Percentiles rank a stretch among this genome's conserved stretches.
phyloP scores from a whole-genome alignment of 306 rosid species.

The Vigna angularis region DNA sequence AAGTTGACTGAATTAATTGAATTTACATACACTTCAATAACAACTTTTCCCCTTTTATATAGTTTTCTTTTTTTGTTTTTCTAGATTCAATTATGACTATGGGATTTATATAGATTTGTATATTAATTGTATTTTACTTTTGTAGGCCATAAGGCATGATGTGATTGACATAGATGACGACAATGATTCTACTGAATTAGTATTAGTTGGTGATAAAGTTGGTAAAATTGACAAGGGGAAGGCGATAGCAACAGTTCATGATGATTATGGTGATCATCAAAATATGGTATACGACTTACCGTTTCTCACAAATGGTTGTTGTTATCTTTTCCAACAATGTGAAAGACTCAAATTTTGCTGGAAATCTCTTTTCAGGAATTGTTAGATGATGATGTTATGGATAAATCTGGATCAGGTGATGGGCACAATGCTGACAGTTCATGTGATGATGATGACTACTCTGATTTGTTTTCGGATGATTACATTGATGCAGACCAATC shows the following conservation, averaged over 20 bases:
- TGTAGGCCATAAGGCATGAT: conserved; percentile 55
- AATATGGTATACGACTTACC: conserved; percentile 55
- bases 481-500: conserved; percentile 63
- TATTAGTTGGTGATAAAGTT: conserved; percentile 51
- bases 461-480: conserved; percentile 54
- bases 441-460: conserved; percentile 54
- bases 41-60: not conserved
- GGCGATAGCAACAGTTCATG: conserved; percentile 46
- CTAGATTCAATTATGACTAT: conserved; percentile 12
- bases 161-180: conserved; percentile 65
- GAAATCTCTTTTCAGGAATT: conserved; percentile 51
- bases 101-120: not conserved
- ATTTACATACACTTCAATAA: conserved; percentile 12
- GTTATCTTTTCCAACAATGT: conserved; percentile 13
- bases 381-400: conserved; percentile 46
- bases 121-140: conserved; percentile 29
- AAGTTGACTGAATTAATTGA: conserved; percentile 31
- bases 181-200: conserved; percentile 54
- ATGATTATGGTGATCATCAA: conserved; percentile 49
- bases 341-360: conserved; percentile 39
- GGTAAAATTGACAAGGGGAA: conserved; percentile 63
- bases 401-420: conserved; percentile 47
- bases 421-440: conserved; percentile 53
- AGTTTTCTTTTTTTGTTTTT: not conserved
- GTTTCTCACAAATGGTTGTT: conserved; percentile 37